phyloP scores from a whole-genome alignment of 768 basidiomycete species.

The Xerocomellus chrysenteron region DNA sequence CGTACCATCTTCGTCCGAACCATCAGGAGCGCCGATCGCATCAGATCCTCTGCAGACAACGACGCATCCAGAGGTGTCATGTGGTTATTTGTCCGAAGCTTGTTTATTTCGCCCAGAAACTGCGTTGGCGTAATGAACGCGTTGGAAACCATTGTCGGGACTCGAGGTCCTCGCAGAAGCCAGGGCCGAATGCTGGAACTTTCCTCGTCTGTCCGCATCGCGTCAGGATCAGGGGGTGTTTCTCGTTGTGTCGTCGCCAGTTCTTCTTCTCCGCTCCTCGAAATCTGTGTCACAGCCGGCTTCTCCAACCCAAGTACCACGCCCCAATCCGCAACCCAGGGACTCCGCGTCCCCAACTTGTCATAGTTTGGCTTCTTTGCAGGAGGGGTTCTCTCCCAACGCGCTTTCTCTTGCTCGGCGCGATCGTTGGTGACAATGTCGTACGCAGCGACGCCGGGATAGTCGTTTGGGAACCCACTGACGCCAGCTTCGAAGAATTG shows the following conservation, averaged over 20 bases:
- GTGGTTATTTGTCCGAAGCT: constrained; percentile 54
- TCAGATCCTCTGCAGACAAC: constrained; percentile 43
- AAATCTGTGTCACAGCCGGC: constrained; percentile 7
- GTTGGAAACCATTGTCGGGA: constrained; percentile 45
- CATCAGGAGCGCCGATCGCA: constrained; percentile 62
- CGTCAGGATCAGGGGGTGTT: constrained; percentile 13
- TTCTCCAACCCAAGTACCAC: constrained; percentile 55
- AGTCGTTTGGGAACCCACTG: constrained; percentile 80
- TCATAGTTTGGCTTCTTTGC: constrained; percentile 80
- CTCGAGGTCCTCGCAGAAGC: constrained; percentile 64
- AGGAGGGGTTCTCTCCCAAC: constrained; percentile 81
- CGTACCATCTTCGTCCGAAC: constrained; percentile 61
- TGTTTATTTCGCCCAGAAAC: constrained; percentile 57
- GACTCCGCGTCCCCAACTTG: constrained; percentile 61
- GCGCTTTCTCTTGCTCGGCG: constrained; percentile 52
- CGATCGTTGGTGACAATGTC: constrained; percentile 45
- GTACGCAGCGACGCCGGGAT: constrained; percentile 58
- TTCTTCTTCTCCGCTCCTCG: constrained; percentile 29
- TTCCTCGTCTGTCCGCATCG: constrained; percentile 9
- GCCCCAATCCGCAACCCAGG: constrained; percentile 79
- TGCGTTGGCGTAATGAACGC: constrained; percentile 42
- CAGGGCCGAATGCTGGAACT: constrained; percentile 44
- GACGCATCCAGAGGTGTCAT: constrained; percentile 38
- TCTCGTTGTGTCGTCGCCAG: constrained; percentile 63
- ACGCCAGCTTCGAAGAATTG: constrained; percentile 82